A percentile compares a stretch with the other conserved stretches of the same genome.
Conservation (phyloP, 2,329 filamentous ascomycete species). For the Magnaporthiopsis poae region DNA sequence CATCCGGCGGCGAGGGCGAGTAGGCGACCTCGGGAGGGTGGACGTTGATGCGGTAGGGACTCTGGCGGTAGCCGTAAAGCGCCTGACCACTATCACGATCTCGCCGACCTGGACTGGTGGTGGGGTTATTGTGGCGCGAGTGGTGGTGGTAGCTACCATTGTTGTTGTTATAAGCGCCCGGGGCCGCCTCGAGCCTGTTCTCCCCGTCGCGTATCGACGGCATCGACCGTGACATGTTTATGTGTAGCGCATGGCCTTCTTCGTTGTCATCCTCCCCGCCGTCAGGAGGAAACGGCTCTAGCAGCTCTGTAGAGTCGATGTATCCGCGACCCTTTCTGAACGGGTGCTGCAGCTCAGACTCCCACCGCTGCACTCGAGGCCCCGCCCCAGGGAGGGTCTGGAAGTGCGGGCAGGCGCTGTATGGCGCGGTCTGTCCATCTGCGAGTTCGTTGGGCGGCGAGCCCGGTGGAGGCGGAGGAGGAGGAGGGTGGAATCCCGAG, state of each 20-base stretch:
- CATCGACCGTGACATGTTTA: slow-evolving; percentile 3
- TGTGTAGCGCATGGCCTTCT: background rate
- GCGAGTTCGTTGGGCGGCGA: background rate
- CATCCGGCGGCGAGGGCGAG: slow-evolving; percentile 17
- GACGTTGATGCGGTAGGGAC: slow-evolving; percentile 14
- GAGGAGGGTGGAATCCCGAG: slow-evolving; percentile 21
- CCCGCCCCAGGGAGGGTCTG: slow-evolving; percentile 6
- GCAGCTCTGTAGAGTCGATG: slow-evolving; percentile 15
- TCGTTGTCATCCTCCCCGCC: slow-evolving; percentile 12
- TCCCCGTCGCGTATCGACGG: slow-evolving; percentile 6
- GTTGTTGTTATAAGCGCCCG: background rate
- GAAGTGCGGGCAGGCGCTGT: slow-evolving; percentile 5
- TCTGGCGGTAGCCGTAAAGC: slow-evolving; percentile 7
- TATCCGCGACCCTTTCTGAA: slow-evolving; percentile 15
- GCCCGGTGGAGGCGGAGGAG: slow-evolving; percentile 12
- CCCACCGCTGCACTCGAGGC: slow-evolving; percentile 18
- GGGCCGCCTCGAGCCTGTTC: background rate
- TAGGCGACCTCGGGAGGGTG: slow-evolving; percentile 18
- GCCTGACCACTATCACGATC: background rate
- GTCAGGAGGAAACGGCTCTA: background rate
- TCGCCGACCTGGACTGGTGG: background rate
- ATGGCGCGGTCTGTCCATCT: background rate
- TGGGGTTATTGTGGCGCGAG: background rate
- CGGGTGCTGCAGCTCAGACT: slow-evolving; percentile 16
- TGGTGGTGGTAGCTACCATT: background rate